Percentiles rank a stretch among this genome's conserved stretches.
These are phyloP conservation scores for Jackrogersella minutella DNA, from an alignment of 495 filamentous ascomycete species.

Conservation along the genomic window DNA sequence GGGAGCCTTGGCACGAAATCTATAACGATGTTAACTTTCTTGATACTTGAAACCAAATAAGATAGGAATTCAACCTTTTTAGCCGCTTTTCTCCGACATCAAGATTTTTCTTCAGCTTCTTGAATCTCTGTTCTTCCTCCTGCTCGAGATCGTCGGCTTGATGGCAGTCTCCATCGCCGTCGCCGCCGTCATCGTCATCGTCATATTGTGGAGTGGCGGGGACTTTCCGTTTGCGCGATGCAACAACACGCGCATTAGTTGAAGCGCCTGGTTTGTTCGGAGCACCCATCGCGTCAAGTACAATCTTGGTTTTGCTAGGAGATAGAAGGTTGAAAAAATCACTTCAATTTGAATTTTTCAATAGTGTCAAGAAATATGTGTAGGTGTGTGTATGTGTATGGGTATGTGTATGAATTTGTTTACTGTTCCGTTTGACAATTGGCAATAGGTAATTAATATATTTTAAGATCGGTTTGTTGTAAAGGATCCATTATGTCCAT, in stretches of 20 bases:
- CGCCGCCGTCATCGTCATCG: conserved; percentile 2
- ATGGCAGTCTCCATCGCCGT: neutral
- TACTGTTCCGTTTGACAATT: neutral
- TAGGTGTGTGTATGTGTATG: too few relatives aligned
- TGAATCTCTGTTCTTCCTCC: conserved; percentile 7
- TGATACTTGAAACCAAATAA: neutral
- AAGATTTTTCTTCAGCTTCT: neutral
- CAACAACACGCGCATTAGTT: neutral
- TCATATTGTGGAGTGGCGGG: neutral
- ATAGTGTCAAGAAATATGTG: too few relatives aligned
- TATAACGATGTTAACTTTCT: conserved; percentile 20
- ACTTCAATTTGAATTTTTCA: too few relatives aligned
- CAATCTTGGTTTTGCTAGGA: too few relatives aligned
- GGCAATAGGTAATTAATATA: neutral
- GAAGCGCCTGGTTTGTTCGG: neutral
- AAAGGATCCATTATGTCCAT: too few relatives aligned
- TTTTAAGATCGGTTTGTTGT: too few relatives aligned
- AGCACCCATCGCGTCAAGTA: too few relatives aligned
- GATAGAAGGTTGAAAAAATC: too few relatives aligned
- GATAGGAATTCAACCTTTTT: conserved; percentile 20
- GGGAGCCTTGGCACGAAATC: conserved; percentile 49
- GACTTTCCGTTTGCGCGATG: conserved; percentile 32
- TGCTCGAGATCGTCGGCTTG: neutral
- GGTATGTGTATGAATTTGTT: neutral
- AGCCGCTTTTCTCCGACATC: conserved; percentile 30